Percentiles rank a stretch among this genome's conserved stretches.
These are phyloP conservation scores for Wickerhamomyces rabaulensis DNA, from an alignment of 805 yeast genomes.

Conservation along the genomic window DNA sequence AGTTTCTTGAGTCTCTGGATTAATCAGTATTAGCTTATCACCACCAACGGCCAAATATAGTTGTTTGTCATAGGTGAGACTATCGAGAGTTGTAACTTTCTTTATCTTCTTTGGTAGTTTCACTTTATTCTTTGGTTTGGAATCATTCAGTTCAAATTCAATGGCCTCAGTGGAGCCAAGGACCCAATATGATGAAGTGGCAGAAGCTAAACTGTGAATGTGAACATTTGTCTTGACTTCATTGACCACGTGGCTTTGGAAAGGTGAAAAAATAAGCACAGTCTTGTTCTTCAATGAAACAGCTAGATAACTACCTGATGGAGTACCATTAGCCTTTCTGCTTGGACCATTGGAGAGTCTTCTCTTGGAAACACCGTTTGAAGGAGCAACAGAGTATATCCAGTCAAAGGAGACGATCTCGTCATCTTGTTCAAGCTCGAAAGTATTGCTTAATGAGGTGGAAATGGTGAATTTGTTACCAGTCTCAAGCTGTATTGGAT, in stretches of 20 bases:
- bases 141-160: neutral
- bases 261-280: conserved; percentile 40
- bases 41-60: neutral
- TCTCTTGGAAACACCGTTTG: conserved; percentile 23
- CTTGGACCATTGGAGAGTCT: conserved; percentile 11
- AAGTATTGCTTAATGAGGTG: conserved; percentile 24
- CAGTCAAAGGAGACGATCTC: conserved; percentile 32
- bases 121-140: neutral
- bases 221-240: conserved; percentile 27
- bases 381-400: conserved; percentile 20
- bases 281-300: conserved; percentile 33
- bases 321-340: conserved; percentile 1
- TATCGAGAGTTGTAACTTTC: neutral
- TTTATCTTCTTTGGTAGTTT: neutral
- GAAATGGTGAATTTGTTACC: conserved; percentile 15
- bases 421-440: conserved; percentile 39
- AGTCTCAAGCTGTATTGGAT: conserved; percentile 21
- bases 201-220: neutral
- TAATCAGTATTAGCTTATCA: neutral
- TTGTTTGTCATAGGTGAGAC: neutral
- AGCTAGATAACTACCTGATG: conserved; percentile 21
- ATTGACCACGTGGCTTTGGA: conserved; percentile 31
- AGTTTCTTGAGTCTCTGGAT: neutral
- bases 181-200: neutral
- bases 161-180: neutral